These are phyloP conservation scores for Calycina herbarum DNA, from an alignment of 2,329 filamentous ascomycete species.

Conservation along the genomic window DNA sequence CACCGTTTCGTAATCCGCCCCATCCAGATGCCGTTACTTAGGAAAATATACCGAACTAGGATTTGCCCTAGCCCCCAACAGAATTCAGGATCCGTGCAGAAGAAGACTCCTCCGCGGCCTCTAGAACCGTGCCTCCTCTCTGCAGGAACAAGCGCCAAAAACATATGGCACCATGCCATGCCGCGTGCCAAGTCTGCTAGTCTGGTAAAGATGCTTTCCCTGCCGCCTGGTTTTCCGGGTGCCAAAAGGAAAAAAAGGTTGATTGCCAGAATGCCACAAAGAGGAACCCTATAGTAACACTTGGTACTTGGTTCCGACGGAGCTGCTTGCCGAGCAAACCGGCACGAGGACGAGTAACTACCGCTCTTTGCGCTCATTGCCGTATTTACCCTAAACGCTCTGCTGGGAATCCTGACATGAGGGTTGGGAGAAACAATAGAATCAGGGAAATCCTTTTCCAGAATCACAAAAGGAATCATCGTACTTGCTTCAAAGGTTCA, in stretches of 20 bases:
- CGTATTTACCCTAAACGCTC: not conserved
- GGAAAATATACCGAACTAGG: slow-evolving; percentile 28
- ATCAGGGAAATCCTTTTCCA: not conserved
- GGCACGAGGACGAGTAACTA: slow-evolving; percentile 6
- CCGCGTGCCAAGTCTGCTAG: not conserved
- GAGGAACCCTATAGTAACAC: not conserved
- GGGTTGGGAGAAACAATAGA: not conserved
- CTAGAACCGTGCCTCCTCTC: slow-evolving; percentile 30
- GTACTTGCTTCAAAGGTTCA: not conserved
- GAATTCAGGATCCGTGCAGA: slow-evolving; percentile 12
- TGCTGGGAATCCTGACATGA: not conserved
- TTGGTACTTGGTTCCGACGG: slow-evolving; percentile 20
- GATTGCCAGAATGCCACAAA: not conserved
- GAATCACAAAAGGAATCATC: not conserved
- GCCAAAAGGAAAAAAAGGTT: slow-evolving; percentile 5
- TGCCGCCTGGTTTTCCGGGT: not conserved
- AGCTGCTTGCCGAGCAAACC: slow-evolving; percentile 24
- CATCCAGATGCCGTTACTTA: slow-evolving; percentile 27
- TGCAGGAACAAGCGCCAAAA: slow-evolving; percentile 36
- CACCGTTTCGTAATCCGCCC: not conserved
- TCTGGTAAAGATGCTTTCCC: not conserved
- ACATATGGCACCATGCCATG: slow-evolving; percentile 13
- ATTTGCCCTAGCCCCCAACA: not conserved
- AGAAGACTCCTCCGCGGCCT: slow-evolving; percentile 1
- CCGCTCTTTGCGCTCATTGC: not conserved